Percentiles rank a stretch among this genome's conserved stretches.
phyloP scores from a whole-genome alignment of 2,329 filamentous ascomycete species.

The Trichoderma sp. region DNA sequence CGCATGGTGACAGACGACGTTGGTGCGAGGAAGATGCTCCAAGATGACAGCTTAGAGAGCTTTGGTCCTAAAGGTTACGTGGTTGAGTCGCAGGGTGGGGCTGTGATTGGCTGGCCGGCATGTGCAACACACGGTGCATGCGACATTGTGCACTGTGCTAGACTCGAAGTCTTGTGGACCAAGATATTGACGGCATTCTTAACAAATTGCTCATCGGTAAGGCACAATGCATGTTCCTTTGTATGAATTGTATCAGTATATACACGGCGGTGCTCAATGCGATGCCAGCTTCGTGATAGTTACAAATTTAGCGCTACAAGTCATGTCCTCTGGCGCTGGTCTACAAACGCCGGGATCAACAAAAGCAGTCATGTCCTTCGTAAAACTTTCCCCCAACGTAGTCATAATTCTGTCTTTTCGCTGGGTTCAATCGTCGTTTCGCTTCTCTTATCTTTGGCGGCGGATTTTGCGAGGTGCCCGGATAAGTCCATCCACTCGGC shows the following conservation, averaged over 20 bases:
- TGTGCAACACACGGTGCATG: conserved; percentile 2
- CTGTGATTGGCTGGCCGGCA: conserved; percentile 25
- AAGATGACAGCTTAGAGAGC: conserved; percentile 33
- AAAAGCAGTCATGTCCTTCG: background rate
- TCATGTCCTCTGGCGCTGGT: background rate
- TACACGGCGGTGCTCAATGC: background rate
- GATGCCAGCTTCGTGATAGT: background rate
- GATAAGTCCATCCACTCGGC: conserved; percentile 88
- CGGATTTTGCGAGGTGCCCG: conserved; percentile 33
- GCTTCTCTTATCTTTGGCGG: conserved; percentile 28
- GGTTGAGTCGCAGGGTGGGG: conserved; percentile 24
- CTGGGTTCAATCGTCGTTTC: conserved; percentile 27
- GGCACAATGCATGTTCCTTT: background rate
- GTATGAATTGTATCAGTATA: background rate
- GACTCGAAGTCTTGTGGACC: background rate
- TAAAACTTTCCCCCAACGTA: background rate
- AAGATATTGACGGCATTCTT: background rate
- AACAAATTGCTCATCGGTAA: background rate
- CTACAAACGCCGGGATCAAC: background rate
- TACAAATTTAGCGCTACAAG: background rate
- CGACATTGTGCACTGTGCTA: background rate
- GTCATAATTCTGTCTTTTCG: conserved; percentile 34
- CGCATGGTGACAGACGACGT: conserved; percentile 33
- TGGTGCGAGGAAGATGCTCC: conserved; percentile 22
- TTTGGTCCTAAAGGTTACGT: conserved; percentile 29